Percentiles rank a stretch among this genome's conserved stretches.
Evolutionary conservation across 495 filamentous ascomycete species (phyloP).

Genomic region (Pyronema domesticum): DNA sequence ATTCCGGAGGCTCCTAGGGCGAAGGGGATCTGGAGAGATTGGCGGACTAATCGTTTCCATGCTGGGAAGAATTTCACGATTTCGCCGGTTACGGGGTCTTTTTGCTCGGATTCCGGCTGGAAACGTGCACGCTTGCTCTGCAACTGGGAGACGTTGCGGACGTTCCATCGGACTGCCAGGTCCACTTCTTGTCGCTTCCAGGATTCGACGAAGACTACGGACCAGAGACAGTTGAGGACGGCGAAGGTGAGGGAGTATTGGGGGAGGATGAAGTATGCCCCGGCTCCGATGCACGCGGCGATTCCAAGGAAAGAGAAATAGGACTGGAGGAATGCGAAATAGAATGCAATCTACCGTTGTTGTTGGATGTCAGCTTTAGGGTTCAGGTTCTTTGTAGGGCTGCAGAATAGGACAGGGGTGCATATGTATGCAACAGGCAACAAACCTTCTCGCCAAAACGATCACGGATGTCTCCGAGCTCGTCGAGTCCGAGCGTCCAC

Average conservation of each 20-base stretch:
- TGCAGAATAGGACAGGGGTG: neutral
- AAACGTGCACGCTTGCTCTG: slow-evolving; percentile 63
- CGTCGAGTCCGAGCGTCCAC: slow-evolving; percentile 57
- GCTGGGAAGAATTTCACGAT: slow-evolving; percentile 58
- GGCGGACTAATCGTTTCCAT: slow-evolving; percentile 54
- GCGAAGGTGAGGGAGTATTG: slow-evolving; percentile 73
- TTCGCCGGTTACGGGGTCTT: slow-evolving; percentile 77
- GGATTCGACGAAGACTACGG: slow-evolving; percentile 80
- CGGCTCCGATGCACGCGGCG: slow-evolving; percentile 66
- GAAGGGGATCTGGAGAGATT: slow-evolving; percentile 79
- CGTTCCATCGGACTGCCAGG: slow-evolving; percentile 79
- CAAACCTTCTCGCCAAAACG: slow-evolving; percentile 72
- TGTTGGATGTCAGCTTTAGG: neutral
- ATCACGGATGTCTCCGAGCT: slow-evolving; percentile 70
- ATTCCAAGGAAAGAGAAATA: slow-evolving; percentile 78
- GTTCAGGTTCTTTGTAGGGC: neutral
- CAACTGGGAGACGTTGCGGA: slow-evolving; percentile 68
- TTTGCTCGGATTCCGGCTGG: slow-evolving; percentile 50
- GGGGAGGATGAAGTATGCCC: slow-evolving; percentile 65
- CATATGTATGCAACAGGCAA: neutral
- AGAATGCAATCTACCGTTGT: slow-evolving; percentile 53
- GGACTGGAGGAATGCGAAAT: slow-evolving; percentile 87
- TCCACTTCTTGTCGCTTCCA: slow-evolving; percentile 94
- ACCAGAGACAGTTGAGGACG: slow-evolving; percentile 67
- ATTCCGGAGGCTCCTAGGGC: slow-evolving; percentile 49